Evolutionary conservation across 2,329 filamentous ascomycete genomes (phyloP), one percentile per base, ranked within the genome.

Genomic region (Fusarium aywerte): DNA sequence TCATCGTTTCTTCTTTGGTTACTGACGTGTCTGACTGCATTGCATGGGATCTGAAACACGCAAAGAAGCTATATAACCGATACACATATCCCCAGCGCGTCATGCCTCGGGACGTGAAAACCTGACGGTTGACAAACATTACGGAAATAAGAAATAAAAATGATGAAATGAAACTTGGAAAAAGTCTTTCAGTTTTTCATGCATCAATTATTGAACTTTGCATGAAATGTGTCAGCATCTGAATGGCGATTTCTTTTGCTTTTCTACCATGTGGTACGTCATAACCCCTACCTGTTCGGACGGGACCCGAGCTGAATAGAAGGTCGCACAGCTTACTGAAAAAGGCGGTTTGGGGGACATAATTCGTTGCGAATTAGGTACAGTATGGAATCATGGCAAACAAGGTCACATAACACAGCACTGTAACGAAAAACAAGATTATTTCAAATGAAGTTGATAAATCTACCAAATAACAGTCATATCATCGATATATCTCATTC

Each of bases 21-120:
- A 16, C 31, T 59, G 58, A 36, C 58, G 45, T 61, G 58, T 44
- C 43, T 31, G 10, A 2, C 29, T 45, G 39, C 23, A 44, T 10
- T 8, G 7, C 9, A 25, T 25, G n/a, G 4, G 29, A 40, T 23
- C 18, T 55, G 39, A 61, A 61, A 61, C 58, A 13, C 11, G 16
- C 9, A 1, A 18, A n/a, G 8, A 6, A 20, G 23, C 23, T 61
- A 45, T 55, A 61, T 10, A 16, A 29, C 2, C 7, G n/a, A 1
- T 10, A 32, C 45, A 61, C 45, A 43, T 38, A 32, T 35, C 10
- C 18, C 16, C 1, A 58, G 32, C 25, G 7, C n/a, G 10, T 7
- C 35, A 38, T 20, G n/a, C 4, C 13, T 16, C 12, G 13, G 13
- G 12, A 9, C n/a, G 3, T 9, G 4, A 25, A 4, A n/a, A 25